Evolutionary conservation across 352 stramenopile species (phyloP), one percentile per base, ranked within the genome.

Genomic region (Phytophthora pseudosyringae): DNA sequence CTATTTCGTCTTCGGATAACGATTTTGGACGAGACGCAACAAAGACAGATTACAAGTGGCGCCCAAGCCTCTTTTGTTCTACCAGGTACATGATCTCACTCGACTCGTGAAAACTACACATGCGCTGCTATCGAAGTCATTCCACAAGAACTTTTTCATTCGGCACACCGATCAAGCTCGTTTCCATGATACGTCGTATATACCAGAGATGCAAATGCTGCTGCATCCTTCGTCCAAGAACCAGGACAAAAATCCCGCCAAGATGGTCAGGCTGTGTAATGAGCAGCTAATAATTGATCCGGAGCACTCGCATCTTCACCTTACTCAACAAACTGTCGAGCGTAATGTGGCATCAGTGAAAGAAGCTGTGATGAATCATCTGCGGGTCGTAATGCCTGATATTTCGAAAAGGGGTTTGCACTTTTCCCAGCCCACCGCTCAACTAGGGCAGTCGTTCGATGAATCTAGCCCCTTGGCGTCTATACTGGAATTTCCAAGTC

Each of bases 111-210:
- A 54, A 36, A 31, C 10, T 11, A 49, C 54, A 4, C 33, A 32
- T n/a, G 16, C 43, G 0, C 6, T 63, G 13, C 44, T 54, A 6
- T 43, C 54, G n/a, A 39, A 29, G 5, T 3, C 12, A 8, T 63
- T 63, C 41, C 32, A 63, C 6, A 54, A 35, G 8, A 63, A 63
- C 10, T 63, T 53, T n/a, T 54, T 63, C 44, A 13, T 6, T 47
- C 35, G 54, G 7, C 55, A 63, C 33, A 65, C 57, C 3, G 57
- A 58, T 12, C 46, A n/a, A 28, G 13, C 57, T 2, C 28, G 32
- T 6, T 26, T 65, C 3, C 31, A 29, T 7, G 11, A 59, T 4
- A 15, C 47, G 4, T 44, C 47, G 0, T 52, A 45, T 15, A 65
- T 65, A 12, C 57, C 57, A 46, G 46, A 65, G 10, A 12, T 47